Conservation (phyloP, 2,329 filamentous ascomycete species). For the Dactylellina parvicollis region DNA sequence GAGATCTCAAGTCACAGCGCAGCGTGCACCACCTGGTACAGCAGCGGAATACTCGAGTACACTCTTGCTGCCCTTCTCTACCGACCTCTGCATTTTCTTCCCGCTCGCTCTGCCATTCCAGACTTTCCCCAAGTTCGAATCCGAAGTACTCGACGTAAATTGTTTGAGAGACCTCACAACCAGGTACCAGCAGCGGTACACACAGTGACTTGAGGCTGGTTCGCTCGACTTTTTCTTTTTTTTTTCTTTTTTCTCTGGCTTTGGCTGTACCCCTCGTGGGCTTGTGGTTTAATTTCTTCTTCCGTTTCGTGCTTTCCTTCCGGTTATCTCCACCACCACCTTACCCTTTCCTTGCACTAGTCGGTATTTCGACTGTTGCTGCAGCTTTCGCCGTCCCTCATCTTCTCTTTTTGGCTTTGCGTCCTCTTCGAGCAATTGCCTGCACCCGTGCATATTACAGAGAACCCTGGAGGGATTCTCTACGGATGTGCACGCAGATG, state of each 20-base stretch:
- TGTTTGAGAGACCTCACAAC: constrained; percentile 40
- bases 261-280: constrained; percentile 39
- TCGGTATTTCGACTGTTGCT: constrained; percentile 49
- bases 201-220: constrained; percentile 51
- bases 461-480: constrained; percentile 50
- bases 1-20: constrained; percentile 42
- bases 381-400: constrained; percentile 52
- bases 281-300: constrained; percentile 55
- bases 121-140: background rate
- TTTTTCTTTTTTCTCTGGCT: constrained; percentile 25
- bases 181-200: constrained; percentile 42
- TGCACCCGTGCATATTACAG: constrained; percentile 47
- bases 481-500: constrained; percentile 51
- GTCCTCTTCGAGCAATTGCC: constrained; percentile 53
- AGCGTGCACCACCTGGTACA: constrained; percentile 37
- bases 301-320: constrained; percentile 51
- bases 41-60: constrained; percentile 16
- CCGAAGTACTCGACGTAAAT: constrained; percentile 19
- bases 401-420: constrained; percentile 54
- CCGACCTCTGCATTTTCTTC: constrained; percentile 6
- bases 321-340: constrained; percentile 55
- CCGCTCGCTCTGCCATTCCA: background rate
- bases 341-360: constrained; percentile 51
- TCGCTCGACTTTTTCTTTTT: constrained; percentile 38
- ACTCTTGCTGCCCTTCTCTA: background rate